Percentiles rank a stretch among this genome's conserved stretches.
Evolutionary conservation across 2,329 filamentous ascomycete species (phyloP).

Genomic region (Sclerotinia subarctica): DNA sequence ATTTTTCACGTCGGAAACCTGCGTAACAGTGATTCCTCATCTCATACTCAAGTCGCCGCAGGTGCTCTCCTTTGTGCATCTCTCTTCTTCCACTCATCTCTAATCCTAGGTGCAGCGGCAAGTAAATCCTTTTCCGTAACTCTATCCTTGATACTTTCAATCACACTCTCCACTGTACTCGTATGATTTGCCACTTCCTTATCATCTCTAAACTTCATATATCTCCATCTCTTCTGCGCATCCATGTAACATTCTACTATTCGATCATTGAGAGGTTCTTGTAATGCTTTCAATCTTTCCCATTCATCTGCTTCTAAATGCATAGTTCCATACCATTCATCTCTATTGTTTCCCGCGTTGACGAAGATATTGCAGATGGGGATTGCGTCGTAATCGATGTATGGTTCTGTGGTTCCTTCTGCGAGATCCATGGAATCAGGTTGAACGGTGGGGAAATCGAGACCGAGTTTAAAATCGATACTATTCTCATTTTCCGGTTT

Average conservation of each 20-base stretch:
- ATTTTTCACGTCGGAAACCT: not conserved
- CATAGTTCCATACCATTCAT: conserved; percentile 60
- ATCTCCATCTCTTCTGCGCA: conserved; percentile 71
- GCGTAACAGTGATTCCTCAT: not conserved
- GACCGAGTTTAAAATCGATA: conserved; percentile 79
- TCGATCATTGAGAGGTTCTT: conserved; percentile 75
- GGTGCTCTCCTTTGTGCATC: conserved; percentile 26
- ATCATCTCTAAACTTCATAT: conserved; percentile 87
- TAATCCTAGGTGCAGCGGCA: conserved; percentile 64
- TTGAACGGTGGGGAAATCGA: conserved; percentile 71
- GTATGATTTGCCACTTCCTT: conserved; percentile 90
- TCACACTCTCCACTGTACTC: conserved; percentile 76
- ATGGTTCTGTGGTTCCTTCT: conserved; percentile 61
- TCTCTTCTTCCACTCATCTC: conserved; percentile 69
- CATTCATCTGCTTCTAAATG: conserved; percentile 74
- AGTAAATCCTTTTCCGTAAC: conserved; percentile 82
- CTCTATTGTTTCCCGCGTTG: conserved; percentile 57
- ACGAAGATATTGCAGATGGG: conserved; percentile 73
- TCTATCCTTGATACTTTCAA: conserved; percentile 83
- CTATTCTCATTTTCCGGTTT: conserved; percentile 95
- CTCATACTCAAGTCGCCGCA: not conserved
- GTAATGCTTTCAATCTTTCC: conserved; percentile 72
- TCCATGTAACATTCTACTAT: conserved; percentile 91
- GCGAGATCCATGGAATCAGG: conserved; percentile 65
- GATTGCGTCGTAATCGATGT: conserved; percentile 74